Evolutionary conservation across 129 eudicot genomes (phyloP).

Genomic region (Daucus carota): DNA sequence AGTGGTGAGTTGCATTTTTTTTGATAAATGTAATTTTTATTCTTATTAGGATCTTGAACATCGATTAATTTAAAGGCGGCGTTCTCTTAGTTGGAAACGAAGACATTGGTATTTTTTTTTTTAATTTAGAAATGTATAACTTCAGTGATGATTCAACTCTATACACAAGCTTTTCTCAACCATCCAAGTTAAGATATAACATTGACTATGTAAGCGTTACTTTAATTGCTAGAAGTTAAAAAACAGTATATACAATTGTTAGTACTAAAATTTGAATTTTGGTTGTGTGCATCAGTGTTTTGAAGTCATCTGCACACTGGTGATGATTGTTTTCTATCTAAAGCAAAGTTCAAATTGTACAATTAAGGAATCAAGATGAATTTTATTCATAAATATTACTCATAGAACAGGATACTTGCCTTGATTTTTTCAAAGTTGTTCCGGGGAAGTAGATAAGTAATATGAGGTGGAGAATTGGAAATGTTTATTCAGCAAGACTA

Average conservation of each 20-base stretch:
- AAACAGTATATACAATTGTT: neutral
- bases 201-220: neutral
- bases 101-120: too few species aligned
- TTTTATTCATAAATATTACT: neutral
- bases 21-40: neutral
- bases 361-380: neutral
- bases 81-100: too few species aligned
- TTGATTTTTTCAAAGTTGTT: neutral
- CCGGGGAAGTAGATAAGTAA: neutral
- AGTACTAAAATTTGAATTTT: neutral
- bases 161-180: neutral
- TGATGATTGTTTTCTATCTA: neutral
- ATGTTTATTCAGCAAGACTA: neutral
- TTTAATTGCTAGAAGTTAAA: too few species aligned
- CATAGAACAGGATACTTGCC: neutral
- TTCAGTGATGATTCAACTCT: neutral
- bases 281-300: neutral
- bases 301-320: neutral
- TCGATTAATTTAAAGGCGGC: neutral
- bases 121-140: too few species aligned
- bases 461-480: neutral
- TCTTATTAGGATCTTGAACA: neutral
- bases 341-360: neutral
- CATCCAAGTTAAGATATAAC: neutral
- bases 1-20: slow-evolving; percentile 38